Percentiles rank a stretch among this genome's conserved stretches.
Evolutionary conservation across 1,139 yeast species (phyloP).

Genomic region (Pichia terricola): DNA sequence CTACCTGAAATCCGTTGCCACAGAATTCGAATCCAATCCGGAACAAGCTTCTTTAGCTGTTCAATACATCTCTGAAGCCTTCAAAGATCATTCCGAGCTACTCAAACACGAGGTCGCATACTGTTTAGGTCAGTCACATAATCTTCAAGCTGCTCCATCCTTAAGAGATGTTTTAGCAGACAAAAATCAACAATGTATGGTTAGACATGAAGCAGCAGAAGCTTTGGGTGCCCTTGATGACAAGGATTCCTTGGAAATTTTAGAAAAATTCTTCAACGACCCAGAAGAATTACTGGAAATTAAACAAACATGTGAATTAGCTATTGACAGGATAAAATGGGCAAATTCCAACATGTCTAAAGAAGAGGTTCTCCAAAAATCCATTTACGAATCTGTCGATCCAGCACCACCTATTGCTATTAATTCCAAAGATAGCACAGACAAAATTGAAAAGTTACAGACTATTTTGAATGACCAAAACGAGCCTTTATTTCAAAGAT

Average conservation of each 20-base stretch:
- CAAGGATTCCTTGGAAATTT: conserved; percentile 56
- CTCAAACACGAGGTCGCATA: conserved; percentile 97
- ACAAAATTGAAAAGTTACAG: conserved; percentile 55
- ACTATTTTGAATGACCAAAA: conserved; percentile 63
- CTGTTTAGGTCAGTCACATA: conserved; percentile 94
- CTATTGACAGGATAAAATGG: conserved; percentile 92
- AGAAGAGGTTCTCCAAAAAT: conserved; percentile 61
- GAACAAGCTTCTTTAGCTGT: conserved; percentile 56
- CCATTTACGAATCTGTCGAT: conserved; percentile 80
- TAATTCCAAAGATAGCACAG: conserved; percentile 33
- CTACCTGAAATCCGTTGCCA: conserved; percentile 78
- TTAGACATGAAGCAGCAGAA: conserved; percentile 98
- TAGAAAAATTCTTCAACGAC: conserved; percentile 62
- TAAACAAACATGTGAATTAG: conserved; percentile 95
- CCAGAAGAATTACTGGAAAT: conserved; percentile 65
- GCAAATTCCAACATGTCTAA: conserved; percentile 59
- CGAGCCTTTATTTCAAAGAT: conserved; percentile 81
- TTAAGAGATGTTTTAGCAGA: conserved; percentile 66
- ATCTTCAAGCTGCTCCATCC: conserved; percentile 64
- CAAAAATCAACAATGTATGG: conserved; percentile 77
- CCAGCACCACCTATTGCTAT: conserved; percentile 88
- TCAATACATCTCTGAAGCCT: conserved; percentile 74
- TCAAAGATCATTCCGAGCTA: conserved; percentile 77
- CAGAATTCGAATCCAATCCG: conserved; percentile 40
- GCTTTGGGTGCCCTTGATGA: conserved; percentile 96